These are phyloP conservation scores for Sporothrix humicola DNA, from an alignment of 2,329 filamentous ascomycete species.

Conservation along the genomic window DNA sequence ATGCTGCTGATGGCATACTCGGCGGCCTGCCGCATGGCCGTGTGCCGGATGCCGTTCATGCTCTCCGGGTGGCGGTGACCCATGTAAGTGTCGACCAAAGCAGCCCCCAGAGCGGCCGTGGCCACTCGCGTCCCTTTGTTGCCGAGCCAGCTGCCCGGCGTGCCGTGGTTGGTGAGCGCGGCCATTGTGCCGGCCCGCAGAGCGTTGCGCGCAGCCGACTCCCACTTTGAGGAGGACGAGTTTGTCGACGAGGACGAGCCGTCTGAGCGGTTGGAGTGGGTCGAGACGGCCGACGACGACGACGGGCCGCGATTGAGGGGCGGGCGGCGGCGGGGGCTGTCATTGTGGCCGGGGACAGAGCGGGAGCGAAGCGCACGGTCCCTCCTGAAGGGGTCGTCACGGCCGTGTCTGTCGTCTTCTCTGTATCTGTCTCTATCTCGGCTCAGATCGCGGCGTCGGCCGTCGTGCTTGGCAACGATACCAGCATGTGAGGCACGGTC, in stretches of 20 bases:
- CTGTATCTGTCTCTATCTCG: neutral
- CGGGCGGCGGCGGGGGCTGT: neutral
- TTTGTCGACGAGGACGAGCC: neutral
- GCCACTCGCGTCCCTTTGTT: slow-evolving; percentile 41
- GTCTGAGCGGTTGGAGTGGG: neutral
- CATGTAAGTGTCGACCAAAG: slow-evolving; percentile 42
- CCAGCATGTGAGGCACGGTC: neutral
- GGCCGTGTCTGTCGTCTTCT: neutral
- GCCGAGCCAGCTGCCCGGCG: slow-evolving; percentile 40
- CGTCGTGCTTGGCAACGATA: neutral
- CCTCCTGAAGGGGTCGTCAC: too few relatives aligned
- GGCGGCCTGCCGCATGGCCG: slow-evolving; percentile 41
- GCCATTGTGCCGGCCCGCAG: slow-evolving; percentile 41
- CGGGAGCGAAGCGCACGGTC: neutral
- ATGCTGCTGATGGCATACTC: slow-evolving; percentile 40
- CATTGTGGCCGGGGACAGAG: neutral
- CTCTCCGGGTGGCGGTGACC: slow-evolving; percentile 37
- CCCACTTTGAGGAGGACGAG: slow-evolving; percentile 33
- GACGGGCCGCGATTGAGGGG: neutral
- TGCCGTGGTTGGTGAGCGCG: slow-evolving; percentile 37
- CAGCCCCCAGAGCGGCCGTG: slow-evolving; percentile 41
- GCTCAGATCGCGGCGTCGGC: neutral
- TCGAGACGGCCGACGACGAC: neutral
- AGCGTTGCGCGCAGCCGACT: slow-evolving; percentile 39
- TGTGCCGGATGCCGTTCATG: slow-evolving; percentile 41